These are phyloP conservation scores for Alliaria petiolata DNA, from an alignment of 345 rosid genomes.

Conservation along the genomic window DNA sequence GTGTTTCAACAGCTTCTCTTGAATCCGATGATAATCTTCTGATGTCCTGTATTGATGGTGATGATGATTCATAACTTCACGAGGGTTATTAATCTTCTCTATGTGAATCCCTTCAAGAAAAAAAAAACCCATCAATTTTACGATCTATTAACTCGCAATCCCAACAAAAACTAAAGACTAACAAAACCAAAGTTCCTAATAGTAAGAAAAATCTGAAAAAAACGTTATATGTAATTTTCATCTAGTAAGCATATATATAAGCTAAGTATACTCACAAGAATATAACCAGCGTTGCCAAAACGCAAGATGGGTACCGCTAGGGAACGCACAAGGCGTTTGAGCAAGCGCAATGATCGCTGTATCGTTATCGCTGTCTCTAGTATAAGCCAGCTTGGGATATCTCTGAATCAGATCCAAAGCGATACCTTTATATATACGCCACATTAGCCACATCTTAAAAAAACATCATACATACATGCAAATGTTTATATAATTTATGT, in stretches of 20 bases:
- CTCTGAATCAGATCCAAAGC: slow-evolving; percentile 58
- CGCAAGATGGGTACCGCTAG: slow-evolving; percentile 50
- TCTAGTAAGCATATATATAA: not conserved
- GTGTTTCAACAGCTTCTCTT: slow-evolving; percentile 16
- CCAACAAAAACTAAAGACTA: not conserved
- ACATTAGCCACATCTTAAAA: slow-evolving; percentile 1
- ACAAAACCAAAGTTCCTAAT: not conserved
- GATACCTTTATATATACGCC: slow-evolving; percentile 34
- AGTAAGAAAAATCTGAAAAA: not conserved
- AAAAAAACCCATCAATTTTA: not conserved
- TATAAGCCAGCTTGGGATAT: slow-evolving; percentile 42
- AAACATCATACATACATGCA: not conserved
- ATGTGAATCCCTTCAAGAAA: slow-evolving; percentile 21
- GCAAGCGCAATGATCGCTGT: slow-evolving; percentile 59
- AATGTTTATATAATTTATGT: not conserved
- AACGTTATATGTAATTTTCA: not conserved
- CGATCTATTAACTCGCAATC: not conserved
- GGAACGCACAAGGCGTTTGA: slow-evolving; percentile 60
- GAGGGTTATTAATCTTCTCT: slow-evolving; percentile 12
- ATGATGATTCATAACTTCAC: slow-evolving; percentile 9
- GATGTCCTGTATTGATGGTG: slow-evolving; percentile 11
- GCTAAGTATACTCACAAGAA: slow-evolving; percentile 34
- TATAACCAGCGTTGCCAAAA: slow-evolving; percentile 60
- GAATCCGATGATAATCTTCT: not conserved
- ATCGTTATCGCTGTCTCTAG: slow-evolving; percentile 53